phyloP scores from a whole-genome alignment of 116 monocot species.

The Papilionanthe hybrid region DNA sequence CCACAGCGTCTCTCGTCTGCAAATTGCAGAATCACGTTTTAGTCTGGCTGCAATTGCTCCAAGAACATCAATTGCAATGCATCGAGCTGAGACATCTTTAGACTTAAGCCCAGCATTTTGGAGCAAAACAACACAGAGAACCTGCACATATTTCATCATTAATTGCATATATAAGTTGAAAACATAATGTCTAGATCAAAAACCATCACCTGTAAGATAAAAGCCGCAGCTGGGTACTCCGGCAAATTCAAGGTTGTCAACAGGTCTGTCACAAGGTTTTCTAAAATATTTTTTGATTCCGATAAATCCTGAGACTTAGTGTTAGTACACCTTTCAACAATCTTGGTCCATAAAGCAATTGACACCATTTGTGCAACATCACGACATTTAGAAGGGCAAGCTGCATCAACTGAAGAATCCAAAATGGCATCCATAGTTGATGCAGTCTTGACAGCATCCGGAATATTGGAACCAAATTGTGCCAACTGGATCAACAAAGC shows the following conservation, averaged over 20 bases:
- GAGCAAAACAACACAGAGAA: constrained; percentile 89
- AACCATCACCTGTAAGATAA: constrained; percentile 80
- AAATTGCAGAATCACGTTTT: constrained; percentile 72
- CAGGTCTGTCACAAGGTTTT: constrained; percentile 87
- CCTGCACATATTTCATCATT: constrained; percentile 42
- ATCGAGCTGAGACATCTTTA: constrained; percentile 81
- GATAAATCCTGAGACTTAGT: constrained; percentile 79
- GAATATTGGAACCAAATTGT: constrained; percentile 74
- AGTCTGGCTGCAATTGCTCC: constrained; percentile 85
- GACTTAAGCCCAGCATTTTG: constrained; percentile 95
- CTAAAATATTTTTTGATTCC: constrained; percentile 77
- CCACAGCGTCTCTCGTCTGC: constrained; percentile 66
- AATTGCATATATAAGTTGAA: constrained; percentile 1
- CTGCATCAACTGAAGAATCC: constrained; percentile 55
- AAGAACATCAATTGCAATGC: constrained; percentile 87
- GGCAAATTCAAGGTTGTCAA: constrained; percentile 90
- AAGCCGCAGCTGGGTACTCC: constrained; percentile 91
- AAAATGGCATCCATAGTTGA: constrained; percentile 42
- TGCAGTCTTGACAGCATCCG: constrained; percentile 49
- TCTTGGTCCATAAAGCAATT: constrained; percentile 85
- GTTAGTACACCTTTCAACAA: constrained; percentile 78
- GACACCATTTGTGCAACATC: constrained; percentile 67
- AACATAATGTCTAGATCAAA: background rate
- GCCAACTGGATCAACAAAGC: constrained; percentile 90
- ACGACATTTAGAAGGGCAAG: constrained; percentile 55